Evolutionary conservation across 768 basidiomycete genomes (phyloP), one percentile per base, ranked within the genome.

Genomic region (Roridomyces roridus): DNA sequence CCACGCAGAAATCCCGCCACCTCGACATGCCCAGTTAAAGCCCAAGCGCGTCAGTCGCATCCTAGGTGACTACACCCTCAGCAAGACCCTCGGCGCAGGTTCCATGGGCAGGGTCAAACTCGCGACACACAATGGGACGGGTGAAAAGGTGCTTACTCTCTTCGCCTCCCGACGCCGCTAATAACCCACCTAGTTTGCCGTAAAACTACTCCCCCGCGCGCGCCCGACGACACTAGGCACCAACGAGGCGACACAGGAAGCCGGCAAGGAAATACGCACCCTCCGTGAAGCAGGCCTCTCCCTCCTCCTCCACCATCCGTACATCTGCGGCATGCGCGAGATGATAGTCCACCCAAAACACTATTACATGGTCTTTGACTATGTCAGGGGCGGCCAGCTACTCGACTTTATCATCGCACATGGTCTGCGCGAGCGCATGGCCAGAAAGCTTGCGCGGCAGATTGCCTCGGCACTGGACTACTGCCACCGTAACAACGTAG

Each of bases 81-180:
- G 92, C 68, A 98, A 98, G 81, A 97, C 96, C 6, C 83, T 99
- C 37, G 96, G 96, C 21, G 96, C 96, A 18, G 96, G 96, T 35
- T 94, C 92, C 71, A 99, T 99, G 96, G 96, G 96, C 62, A 98
- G 98, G 74, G 96, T 99, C 68, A 99, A 98, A 79, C 85, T 98
- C 12, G 96, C 94, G 2, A 89, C 89, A 23, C 93, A 96, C 72
- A 91, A 89, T 60, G 68, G 86, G 63, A 91, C 93, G 2, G 92
- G 91, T 20, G 95, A 98, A 75, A 96, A 96, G 86, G 96, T 65
- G 15, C 23, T 26, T 47, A 23, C 55, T 49, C 39, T 52, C 46
- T n/a, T 45, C 29, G 29, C 29, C 14, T 6, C 29, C 14, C 6
- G 14, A 7, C 29, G 14, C 9, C 43, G 9, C 49, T 46, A 20